A percentile compares a stretch with the other conserved stretches of the same genome.
phyloP scores from a whole-genome alignment of 805 yeast species.

The Pichia phayaonensis region DNA sequence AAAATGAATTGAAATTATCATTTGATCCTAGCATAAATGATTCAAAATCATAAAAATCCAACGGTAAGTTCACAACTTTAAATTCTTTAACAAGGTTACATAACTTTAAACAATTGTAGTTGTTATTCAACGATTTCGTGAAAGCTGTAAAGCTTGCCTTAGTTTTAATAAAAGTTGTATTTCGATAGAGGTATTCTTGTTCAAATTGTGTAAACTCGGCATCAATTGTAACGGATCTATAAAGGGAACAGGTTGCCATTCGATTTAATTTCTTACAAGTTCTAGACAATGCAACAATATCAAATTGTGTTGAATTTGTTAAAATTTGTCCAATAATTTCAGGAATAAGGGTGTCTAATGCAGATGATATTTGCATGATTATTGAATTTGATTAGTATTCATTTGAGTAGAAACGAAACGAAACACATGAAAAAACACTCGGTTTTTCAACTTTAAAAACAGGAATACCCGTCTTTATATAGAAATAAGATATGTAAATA shows the following conservation, averaged over 20 bases:
- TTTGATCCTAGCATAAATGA: constrained; percentile 5
- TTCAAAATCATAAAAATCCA: constrained; percentile 25
- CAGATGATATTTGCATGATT: neutral
- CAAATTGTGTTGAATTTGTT: constrained; percentile 19
- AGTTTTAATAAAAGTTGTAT: constrained; percentile 10
- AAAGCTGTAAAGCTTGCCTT: constrained; percentile 5
- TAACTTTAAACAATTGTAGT: neutral
- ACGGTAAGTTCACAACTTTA: constrained; percentile 16
- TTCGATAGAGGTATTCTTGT: constrained; percentile 13
- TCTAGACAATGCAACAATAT: constrained; percentile 14
- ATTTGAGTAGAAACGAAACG: neutral
- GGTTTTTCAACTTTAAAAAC: neutral
- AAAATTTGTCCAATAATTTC: constrained; percentile 18
- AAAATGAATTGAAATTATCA: neutral
- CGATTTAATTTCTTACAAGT: constrained; percentile 8
- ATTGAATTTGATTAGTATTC: neutral
- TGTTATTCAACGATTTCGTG: neutral
- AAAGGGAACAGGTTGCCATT: constrained; percentile 11
- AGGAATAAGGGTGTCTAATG: constrained; percentile 10
- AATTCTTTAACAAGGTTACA: constrained; percentile 7
- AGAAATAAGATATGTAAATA: neutral
- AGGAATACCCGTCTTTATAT: neutral
- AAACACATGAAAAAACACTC: neutral
- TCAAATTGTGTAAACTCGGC: constrained; percentile 21
- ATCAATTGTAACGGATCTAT: constrained; percentile 19